A percentile compares a stretch with the other conserved stretches of the same genome.
phyloP scores from a whole-genome alignment of 129 eudicot genomes.

The Artemisia tridentata region DNA sequence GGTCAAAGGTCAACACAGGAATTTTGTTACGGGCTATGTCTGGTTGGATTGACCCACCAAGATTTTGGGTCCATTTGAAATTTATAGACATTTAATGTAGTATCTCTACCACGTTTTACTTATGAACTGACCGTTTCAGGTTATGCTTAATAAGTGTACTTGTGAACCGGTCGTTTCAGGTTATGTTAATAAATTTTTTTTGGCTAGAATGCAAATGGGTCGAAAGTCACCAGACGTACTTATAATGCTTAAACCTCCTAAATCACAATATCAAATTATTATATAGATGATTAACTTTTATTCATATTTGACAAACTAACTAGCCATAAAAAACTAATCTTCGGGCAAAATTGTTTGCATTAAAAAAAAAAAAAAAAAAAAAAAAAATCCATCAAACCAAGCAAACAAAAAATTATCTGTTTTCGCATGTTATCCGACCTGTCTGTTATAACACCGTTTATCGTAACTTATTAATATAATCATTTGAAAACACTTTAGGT shows the following conservation, averaged over 20 bases:
- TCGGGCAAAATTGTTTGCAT: too few relatives aligned
- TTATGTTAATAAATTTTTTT: too few relatives aligned
- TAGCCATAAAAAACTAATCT: neutral
- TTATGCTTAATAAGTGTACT: neutral
- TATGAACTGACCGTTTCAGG: neutral
- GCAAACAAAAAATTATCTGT: neutral
- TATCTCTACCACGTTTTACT: neutral
- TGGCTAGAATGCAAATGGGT: neutral
- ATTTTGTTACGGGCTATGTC: neutral
- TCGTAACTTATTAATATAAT: neutral
- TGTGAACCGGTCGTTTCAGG: neutral
- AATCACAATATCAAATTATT: neutral
- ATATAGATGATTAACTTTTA: neutral
- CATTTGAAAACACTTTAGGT: neutral
- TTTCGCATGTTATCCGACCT: neutral
- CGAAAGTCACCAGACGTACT: too few relatives aligned
- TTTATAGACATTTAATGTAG: neutral
- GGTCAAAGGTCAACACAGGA: neutral
- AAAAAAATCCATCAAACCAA: too few relatives aligned
- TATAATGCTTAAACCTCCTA: neutral
- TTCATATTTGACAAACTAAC: constrained; percentile 3
- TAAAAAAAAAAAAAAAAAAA: too few relatives aligned
- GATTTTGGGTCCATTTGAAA: neutral
- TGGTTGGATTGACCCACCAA: constrained; percentile 1
- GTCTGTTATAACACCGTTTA: too few relatives aligned